Conservation (phyloP, 257 asterid genomes). For the Solanum boliviense region DNA sequence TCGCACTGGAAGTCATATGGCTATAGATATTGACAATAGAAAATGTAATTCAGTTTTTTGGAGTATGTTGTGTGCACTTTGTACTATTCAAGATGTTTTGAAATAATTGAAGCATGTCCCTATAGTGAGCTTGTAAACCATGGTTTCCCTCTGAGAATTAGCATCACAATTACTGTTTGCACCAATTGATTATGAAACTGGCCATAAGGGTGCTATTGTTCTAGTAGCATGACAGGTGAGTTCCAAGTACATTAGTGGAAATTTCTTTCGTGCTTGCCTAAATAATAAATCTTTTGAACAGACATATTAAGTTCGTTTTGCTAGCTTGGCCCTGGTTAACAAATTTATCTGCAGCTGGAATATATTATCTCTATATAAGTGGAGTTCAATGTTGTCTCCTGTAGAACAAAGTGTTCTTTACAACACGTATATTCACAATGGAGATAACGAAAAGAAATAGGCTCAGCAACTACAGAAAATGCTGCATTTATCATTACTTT, state of each 20-base stretch:
- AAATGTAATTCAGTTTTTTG: neutral
- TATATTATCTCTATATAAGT: neutral
- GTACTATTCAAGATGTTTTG: neutral
- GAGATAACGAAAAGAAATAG: neutral
- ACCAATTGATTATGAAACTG: neutral
- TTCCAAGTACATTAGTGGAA: neutral
- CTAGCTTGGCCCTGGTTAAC: neutral
- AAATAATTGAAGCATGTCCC: neutral
- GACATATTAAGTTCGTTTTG: neutral
- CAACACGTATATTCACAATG: neutral
- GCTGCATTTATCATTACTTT: constrained; percentile 17
- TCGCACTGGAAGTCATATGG: neutral
- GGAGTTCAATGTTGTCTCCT: neutral
- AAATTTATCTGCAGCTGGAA: neutral
- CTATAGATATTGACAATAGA: neutral
- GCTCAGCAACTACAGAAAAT: constrained; percentile 12
- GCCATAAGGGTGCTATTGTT: neutral
- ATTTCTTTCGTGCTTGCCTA: neutral
- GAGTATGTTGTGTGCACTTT: neutral
- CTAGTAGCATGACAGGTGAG: neutral
- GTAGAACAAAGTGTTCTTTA: neutral
- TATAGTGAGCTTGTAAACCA: neutral
- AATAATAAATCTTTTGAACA: neutral
- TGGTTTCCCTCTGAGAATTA: neutral
- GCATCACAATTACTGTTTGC: neutral